Percentiles rank a stretch among this genome's conserved stretches.
Evolutionary conservation across 805 yeast genomes (phyloP).

Genomic region (Maudiozyma bulderi): DNA sequence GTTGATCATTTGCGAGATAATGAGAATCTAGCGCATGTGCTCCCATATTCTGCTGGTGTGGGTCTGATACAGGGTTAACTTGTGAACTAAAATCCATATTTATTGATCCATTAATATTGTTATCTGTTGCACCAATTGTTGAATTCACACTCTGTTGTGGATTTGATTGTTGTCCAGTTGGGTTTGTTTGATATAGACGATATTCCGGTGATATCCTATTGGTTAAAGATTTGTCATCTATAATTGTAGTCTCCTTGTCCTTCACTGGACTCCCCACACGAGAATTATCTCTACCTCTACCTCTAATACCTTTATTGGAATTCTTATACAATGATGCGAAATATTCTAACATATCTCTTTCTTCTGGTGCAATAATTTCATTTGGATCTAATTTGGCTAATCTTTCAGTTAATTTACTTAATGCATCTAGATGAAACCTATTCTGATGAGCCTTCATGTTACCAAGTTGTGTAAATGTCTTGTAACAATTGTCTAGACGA

Average conservation of each 20-base stretch:
- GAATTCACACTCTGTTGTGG: too few species aligned
- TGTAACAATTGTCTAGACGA: conserved; percentile 69
- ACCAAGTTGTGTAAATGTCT: conserved; percentile 84
- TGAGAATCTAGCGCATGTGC: neutral
- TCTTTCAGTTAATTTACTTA: conserved; percentile 55
- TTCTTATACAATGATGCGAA: conserved; percentile 78
- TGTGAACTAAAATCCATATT: neutral
- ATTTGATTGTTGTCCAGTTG: neutral
- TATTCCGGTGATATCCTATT: neutral
- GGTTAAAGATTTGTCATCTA: neutral
- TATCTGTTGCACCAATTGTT: neutral
- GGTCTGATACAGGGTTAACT: neutral
- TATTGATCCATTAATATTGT: neutral
- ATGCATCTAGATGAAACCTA: conserved; percentile 66
- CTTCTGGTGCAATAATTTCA: conserved; percentile 45
- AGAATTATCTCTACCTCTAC: conserved; percentile 6
- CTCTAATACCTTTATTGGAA: conserved; percentile 63
- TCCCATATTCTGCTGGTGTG: neutral
- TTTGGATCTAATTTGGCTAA: conserved; percentile 53
- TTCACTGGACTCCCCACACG: neutral
- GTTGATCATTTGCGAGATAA: neutral
- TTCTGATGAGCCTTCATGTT: conserved; percentile 92
- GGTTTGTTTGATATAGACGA: neutral
- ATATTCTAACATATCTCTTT: conserved; percentile 61
- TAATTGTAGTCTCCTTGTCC: neutral